Evolutionary conservation across 2,329 filamentous ascomycete genomes (phyloP).

Genomic region (Leptoxyphium fumago): DNA sequence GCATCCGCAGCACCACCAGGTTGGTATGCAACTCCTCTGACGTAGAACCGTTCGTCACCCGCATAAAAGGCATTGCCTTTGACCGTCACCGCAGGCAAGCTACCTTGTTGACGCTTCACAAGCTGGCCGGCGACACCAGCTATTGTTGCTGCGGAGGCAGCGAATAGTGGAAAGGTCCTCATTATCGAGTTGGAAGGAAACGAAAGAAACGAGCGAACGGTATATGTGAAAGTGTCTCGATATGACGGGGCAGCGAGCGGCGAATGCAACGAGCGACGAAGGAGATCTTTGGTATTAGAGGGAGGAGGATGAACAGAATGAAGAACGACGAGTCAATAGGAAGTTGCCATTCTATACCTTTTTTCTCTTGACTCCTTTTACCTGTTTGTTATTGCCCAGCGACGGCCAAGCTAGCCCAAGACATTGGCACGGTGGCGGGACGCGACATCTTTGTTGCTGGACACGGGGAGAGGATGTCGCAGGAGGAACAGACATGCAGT

Average conservation of each 20-base stretch:
- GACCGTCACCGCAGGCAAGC: conserved; percentile 10
- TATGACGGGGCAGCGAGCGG: too few relatives aligned
- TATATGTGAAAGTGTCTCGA: too few relatives aligned
- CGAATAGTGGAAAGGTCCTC: conserved; percentile 6
- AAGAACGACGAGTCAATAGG: neutral
- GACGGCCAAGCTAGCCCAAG: neutral
- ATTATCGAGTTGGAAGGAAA: conserved; percentile 2
- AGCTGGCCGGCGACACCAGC: conserved; percentile 4
- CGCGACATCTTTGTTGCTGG: neutral
- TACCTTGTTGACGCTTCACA: conserved; percentile 8
- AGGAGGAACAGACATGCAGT: neutral
- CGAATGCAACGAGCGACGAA: too few relatives aligned
- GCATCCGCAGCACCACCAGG: conserved; percentile 45
- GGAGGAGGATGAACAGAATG: neutral
- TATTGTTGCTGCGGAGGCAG: conserved; percentile 8
- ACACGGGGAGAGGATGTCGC: neutral
- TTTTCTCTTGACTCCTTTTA: neutral
- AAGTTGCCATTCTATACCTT: neutral
- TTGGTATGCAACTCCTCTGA: conserved; percentile 42
- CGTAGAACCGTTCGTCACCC: conserved; percentile 43
- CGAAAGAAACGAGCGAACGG: neutral
- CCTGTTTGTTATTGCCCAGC: neutral
- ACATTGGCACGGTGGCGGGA: neutral
- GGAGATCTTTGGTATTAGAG: too few relatives aligned
- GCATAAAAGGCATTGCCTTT: conserved; percentile 38